Percentiles rank a stretch among this genome's conserved stretches.
These are phyloP conservation scores for Ananas comosus DNA, from an alignment of 176 grass and related monocot genomes.

Conservation along the genomic window DNA sequence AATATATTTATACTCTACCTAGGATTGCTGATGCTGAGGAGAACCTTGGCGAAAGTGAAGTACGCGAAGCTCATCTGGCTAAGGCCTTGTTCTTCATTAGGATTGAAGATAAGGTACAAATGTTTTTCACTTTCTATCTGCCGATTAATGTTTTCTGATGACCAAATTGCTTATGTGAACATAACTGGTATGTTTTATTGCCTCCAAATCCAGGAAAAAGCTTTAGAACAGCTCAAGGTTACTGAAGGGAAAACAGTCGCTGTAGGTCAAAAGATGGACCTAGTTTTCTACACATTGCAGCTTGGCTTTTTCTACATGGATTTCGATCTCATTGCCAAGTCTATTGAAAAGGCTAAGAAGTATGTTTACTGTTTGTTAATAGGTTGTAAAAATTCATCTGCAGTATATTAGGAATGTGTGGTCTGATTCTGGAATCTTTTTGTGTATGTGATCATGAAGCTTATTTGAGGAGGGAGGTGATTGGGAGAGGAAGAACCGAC, in stretches of 20 bases:
- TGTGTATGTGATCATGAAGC: slow-evolving; percentile 28
- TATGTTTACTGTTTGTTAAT: slow-evolving; percentile 21
- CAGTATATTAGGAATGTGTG: background rate
- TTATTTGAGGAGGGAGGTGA: slow-evolving; percentile 98
- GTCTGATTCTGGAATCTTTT: background rate
- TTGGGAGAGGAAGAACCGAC: slow-evolving; percentile 96
- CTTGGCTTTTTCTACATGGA: slow-evolving; percentile 96
- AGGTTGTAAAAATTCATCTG: background rate
- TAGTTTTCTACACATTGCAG: slow-evolving; percentile 88
- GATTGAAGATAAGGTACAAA: slow-evolving; percentile 78
- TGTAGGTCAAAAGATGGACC: slow-evolving; percentile 97
- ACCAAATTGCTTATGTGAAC: slow-evolving; percentile 1
- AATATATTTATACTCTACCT: slow-evolving; percentile 12
- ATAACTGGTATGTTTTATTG: slow-evolving; percentile 5
- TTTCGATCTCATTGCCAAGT: slow-evolving; percentile 92
- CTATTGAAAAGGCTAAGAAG: slow-evolving; percentile 95
- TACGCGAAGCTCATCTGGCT: slow-evolving; percentile 92
- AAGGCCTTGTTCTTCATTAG: slow-evolving; percentile 82
- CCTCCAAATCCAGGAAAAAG: slow-evolving; percentile 59
- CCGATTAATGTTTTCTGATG: background rate
- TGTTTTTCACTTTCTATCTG: background rate
- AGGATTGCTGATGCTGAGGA: slow-evolving; percentile 98
- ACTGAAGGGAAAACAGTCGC: slow-evolving; percentile 99
- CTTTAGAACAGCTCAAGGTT: slow-evolving; percentile 84
- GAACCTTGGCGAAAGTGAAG: slow-evolving; percentile 98